A percentile compares a stretch with the other conserved stretches of the same genome.
Evolutionary conservation across 2,329 filamentous ascomycete species (phyloP).

Genomic region (Trichophyton simii): DNA sequence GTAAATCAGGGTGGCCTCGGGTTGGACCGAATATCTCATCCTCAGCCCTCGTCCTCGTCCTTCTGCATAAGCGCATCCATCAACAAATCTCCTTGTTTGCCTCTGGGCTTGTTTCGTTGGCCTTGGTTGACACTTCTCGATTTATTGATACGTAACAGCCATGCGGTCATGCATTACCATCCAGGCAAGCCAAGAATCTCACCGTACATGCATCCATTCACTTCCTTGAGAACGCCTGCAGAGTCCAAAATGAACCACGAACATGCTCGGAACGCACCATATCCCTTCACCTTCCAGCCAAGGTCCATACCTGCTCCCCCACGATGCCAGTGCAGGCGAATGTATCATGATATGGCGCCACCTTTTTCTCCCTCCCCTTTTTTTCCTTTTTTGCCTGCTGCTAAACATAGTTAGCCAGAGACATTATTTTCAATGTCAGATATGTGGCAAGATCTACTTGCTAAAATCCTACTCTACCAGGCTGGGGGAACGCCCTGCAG

Average conservation of each 20-base stretch:
- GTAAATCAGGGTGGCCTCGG: background rate
- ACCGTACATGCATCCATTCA: background rate
- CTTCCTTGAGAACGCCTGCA: background rate
- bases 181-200: background rate
- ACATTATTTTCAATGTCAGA: background rate
- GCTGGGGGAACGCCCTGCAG: background rate
- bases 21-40: background rate
- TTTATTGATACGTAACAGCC: background rate
- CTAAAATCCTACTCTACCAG: background rate
- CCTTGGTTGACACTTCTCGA: background rate
- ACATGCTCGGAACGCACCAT: background rate
- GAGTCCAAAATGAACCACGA: background rate
- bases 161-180: background rate
- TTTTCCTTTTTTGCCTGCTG: background rate
- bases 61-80: background rate
- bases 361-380: background rate
- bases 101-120: background rate
- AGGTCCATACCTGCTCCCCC: background rate
- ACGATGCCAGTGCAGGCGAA: background rate
- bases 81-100: background rate
- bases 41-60: background rate
- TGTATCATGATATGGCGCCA: background rate
- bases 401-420: background rate
- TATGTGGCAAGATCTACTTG: constrained; percentile 1
- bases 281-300: background rate